A percentile compares a stretch with the other conserved stretches of the same genome.
Conservation (phyloP, 352 stramenopile species). For the Pythium diclinum region DNA sequence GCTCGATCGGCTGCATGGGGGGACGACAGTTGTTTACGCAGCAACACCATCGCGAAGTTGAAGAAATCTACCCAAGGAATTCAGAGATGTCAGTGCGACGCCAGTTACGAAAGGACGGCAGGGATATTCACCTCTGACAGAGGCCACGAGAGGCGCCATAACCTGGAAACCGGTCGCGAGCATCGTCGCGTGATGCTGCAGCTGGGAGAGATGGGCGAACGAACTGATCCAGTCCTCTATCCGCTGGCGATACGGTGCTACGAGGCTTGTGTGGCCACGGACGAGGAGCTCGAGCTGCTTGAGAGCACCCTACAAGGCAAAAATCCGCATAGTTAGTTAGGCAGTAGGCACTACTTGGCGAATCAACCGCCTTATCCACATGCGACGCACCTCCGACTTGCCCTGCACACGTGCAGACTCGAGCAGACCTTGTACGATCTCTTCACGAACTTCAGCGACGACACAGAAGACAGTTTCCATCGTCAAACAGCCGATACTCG, state of each 20-base stretch:
- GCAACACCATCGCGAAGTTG: conserved; percentile 78
- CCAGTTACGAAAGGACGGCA: neutral
- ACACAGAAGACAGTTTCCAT: conserved; percentile 18
- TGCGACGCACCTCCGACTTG: conserved; percentile 8
- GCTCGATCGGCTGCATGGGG: conserved; percentile 40
- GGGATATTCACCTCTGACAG: conserved; percentile 14
- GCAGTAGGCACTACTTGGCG: neutral
- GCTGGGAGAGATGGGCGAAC: neutral
- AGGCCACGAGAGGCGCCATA: conserved; percentile 12
- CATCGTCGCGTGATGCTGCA: neutral
- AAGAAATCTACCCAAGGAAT: conserved; percentile 49
- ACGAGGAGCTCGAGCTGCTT: conserved; percentile 6
- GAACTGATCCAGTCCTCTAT: conserved; percentile 74
- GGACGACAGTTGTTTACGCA: conserved; percentile 70
- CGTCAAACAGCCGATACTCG: neutral
- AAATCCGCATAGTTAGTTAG: neutral
- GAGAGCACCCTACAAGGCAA: conserved; percentile 12
- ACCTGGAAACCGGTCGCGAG: conserved; percentile 5
- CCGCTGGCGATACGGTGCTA: conserved; percentile 37
- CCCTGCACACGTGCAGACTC: conserved; percentile 7
- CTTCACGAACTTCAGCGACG: conserved; percentile 22
- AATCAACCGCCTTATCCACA: neutral
- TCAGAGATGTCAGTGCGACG: neutral
- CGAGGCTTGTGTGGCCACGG: conserved; percentile 4
- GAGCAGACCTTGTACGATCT: conserved; percentile 18